Base-by-base conservation (phyloP, 2,329 filamentous ascomycete genomes). In the Pseudocercospora eumusae region DNA sequence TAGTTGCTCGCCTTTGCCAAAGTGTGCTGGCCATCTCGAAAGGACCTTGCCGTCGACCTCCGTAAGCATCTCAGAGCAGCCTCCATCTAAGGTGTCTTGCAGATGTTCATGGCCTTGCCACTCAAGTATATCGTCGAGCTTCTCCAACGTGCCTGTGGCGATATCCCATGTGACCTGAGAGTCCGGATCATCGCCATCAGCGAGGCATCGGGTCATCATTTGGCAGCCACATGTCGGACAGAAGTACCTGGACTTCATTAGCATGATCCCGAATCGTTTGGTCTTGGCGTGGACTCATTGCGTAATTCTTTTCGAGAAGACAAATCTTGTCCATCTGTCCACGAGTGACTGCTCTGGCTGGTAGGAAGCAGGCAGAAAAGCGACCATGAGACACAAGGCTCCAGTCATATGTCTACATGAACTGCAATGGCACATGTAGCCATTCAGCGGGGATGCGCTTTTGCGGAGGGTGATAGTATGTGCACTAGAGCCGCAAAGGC, bases 171-270 rank as follows among this genome's bases (percentile, higher is more conserved):
- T 47, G 1, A 63, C 52, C 25, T 66, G 57, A 13, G 59, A 64
- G 18, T 67, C 62, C 10, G 64, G 54, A 40, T 72, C 67, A 20
- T 64, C 57, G 8, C 57, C 57, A 31, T 72, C 68, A n/a, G 57
- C 52, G 7, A 60, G 15, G 50, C 55, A 64, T 21, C 66, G 62
- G 15, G 53, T 50, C 21, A 72, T 59, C 59, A 77, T 67, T 21
- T 81, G 79, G 8, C 79, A 77, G 31, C 82, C 82, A 64, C 83
- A 85, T 23, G 72, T 81, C 15, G 70, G 71, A 70, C 83, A 85
- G 68, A 83, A 82, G 67, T 79, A 83, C n/a, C 44, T 49, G 44
- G 75, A 49, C 44, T 20, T 21, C n/a, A 49, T 23, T 7, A 49
- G n/a, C 36, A 40, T n/a, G 36, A 40, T 11, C 15, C 6, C 15